These are phyloP conservation scores for Ophiosphaerella korrae DNA, from an alignment of 2,329 filamentous ascomycete species.

Conservation along the genomic window DNA sequence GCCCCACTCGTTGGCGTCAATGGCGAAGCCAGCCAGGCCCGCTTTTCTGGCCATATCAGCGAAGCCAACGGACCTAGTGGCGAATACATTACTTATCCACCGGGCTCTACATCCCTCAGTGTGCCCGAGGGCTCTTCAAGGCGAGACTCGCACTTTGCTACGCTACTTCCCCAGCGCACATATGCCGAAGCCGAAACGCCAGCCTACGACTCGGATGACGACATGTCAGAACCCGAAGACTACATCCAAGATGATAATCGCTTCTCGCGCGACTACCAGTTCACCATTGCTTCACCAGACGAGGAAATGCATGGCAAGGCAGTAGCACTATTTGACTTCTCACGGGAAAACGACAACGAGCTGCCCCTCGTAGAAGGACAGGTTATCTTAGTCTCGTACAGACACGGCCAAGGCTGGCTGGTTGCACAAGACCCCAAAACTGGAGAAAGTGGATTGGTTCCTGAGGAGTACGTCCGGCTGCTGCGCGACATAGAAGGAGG, in stretches of 20 bases:
- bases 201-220: conserved; percentile 53
- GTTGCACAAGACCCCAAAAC: conserved; percentile 96
- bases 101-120: conserved; percentile 48
- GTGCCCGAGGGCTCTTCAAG: conserved; percentile 43
- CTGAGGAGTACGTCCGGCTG: conserved; percentile 93
- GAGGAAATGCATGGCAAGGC: conserved; percentile 98
- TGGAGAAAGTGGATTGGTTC: conserved; percentile 89
- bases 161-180: conserved; percentile 50
- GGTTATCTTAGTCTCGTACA: conserved; percentile 93
- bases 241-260: conserved; percentile 68
- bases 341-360: conserved; percentile 95
- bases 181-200: conserved; percentile 49
- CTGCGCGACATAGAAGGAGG: conserved; percentile 93
- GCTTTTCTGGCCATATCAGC: conserved; percentile 71
- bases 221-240: conserved; percentile 57
- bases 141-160: conserved; percentile 62
- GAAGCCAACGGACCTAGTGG: conserved; percentile 78
- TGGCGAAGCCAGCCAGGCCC: conserved; percentile 73
- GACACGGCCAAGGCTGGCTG: conserved; percentile 95
- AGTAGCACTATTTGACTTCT: conserved; percentile 93
- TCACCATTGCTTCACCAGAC: conserved; percentile 92
- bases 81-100: conserved; percentile 80
- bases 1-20: conserved; percentile 51
- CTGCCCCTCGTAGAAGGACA: conserved; percentile 90
- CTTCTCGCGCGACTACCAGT: conserved; percentile 90